phyloP scores from a whole-genome alignment of 129 eudicot genomes.

The Glebionis coronaria region DNA sequence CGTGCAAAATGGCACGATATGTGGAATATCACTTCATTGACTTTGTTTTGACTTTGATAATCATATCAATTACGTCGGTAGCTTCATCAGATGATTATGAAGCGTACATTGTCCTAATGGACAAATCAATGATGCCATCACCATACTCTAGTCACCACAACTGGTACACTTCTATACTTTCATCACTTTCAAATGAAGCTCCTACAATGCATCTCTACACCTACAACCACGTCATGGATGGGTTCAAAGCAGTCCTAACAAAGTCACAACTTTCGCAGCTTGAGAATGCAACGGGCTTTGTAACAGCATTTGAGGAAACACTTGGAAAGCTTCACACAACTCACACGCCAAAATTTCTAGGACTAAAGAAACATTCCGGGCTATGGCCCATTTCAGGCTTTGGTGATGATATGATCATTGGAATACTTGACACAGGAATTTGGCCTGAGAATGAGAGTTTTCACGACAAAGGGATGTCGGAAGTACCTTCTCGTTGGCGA shows the following conservation, averaged over 20 bases:
- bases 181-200: slow-evolving; percentile 32
- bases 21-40: slow-evolving; percentile 20
- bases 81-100: slow-evolving; percentile 21
- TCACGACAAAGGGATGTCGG: slow-evolving; percentile 42
- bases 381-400: slow-evolving; percentile 41
- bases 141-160: slow-evolving; percentile 38
- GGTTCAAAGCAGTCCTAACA: slow-evolving; percentile 41
- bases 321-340: slow-evolving; percentile 47
- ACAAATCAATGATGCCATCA: slow-evolving; percentile 45
- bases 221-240: slow-evolving; percentile 41
- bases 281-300: slow-evolving; percentile 27
- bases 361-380: slow-evolving; percentile 35
- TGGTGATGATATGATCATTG: slow-evolving; percentile 51
- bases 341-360: slow-evolving; percentile 39
- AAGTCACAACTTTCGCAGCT: slow-evolving; percentile 31
- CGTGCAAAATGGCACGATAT: slow-evolving; percentile 15
- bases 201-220: slow-evolving; percentile 43
- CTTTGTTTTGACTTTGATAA: slow-evolving; percentile 8
- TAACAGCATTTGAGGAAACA: slow-evolving; percentile 37
- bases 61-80: slow-evolving; percentile 14
- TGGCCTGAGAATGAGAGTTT: slow-evolving; percentile 61
- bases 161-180: slow-evolving; percentile 49
- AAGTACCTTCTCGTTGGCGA: slow-evolving; percentile 50
- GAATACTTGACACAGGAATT: slow-evolving; percentile 47
- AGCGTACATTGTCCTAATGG: slow-evolving; percentile 51